A percentile compares a stretch with the other conserved stretches of the same genome.
phyloP scores from a whole-genome alignment of 371 early-diverging fungal genomes.

The Polyrhizophydium stewartii region DNA sequence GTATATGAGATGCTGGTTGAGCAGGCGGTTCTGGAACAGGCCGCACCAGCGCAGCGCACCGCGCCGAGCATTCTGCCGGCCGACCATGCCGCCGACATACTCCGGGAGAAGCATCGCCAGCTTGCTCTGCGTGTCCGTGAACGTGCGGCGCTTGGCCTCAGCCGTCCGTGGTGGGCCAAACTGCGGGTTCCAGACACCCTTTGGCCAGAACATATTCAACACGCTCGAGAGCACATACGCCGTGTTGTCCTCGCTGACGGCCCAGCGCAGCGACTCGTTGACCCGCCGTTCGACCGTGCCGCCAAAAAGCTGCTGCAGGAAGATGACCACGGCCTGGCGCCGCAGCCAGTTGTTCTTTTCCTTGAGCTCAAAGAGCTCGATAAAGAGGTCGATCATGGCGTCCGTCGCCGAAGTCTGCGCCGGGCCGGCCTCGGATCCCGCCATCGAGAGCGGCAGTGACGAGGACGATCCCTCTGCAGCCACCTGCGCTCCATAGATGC shows the following conservation, averaged over 20 bases:
- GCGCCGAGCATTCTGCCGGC: conserved; percentile 72
- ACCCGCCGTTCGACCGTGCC: conserved; percentile 76
- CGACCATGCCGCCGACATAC: conserved; percentile 74
- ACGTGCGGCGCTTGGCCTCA: conserved; percentile 53
- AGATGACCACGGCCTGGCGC: conserved; percentile 75
- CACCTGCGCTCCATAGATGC: no score
- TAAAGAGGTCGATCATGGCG: conserved; percentile 73
- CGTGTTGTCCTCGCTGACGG: conserved; percentile 42
- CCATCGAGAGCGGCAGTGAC: no score
- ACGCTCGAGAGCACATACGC: conserved; percentile 36
- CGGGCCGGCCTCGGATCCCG: no score
- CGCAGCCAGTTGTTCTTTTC: conserved; percentile 84
- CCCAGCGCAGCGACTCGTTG: conserved; percentile 35
- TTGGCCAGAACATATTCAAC: conserved; percentile 50
- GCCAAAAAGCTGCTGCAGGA: conserved; percentile 80
- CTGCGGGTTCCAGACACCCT: conserved; percentile 36
- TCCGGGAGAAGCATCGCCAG: conserved; percentile 60
- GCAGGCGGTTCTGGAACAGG: conserved; percentile 67
- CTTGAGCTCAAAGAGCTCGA: conserved; percentile 83
- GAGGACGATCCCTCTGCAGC: no score
- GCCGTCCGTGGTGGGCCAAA: conserved; percentile 29
- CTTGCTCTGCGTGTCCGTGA: conserved; percentile 61
- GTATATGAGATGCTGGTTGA: conserved; percentile 75
- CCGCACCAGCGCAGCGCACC: conserved; percentile 71
- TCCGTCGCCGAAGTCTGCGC: conserved; percentile 32